Percentiles rank a stretch among this genome's conserved stretches.
phyloP scores from a whole-genome alignment of 495 filamentous ascomycete genomes.

The Clavariopsis aquatica region DNA sequence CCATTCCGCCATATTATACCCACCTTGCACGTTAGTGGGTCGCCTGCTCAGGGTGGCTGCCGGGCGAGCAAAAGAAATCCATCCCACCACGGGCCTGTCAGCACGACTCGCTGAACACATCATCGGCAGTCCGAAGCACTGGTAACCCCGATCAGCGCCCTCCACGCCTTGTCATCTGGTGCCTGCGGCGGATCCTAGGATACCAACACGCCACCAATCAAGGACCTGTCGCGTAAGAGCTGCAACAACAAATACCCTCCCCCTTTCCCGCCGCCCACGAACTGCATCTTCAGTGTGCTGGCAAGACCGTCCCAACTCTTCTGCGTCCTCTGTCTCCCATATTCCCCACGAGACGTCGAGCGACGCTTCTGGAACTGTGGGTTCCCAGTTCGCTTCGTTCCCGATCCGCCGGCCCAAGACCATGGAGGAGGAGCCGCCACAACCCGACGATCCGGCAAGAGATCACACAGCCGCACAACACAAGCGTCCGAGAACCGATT shows the following conservation, averaged over 20 bases:
- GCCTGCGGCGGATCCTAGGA: slow-evolving; percentile 12
- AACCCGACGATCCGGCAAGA: slow-evolving; percentile 35
- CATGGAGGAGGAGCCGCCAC: slow-evolving; percentile 40
- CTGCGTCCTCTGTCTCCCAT: neutral
- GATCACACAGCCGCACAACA: slow-evolving; percentile 35
- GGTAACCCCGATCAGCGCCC: slow-evolving; percentile 15
- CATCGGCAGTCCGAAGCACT: slow-evolving; percentile 14
- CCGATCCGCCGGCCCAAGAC: slow-evolving; percentile 33
- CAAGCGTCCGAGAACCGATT: slow-evolving; percentile 25
- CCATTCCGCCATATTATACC: slow-evolving; percentile 19
- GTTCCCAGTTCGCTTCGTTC: slow-evolving; percentile 19
- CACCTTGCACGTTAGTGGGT: slow-evolving; percentile 20
- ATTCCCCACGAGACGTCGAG: slow-evolving; percentile 8
- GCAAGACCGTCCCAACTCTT: neutral
- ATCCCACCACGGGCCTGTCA: slow-evolving; percentile 14
- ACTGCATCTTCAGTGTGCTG: neutral
- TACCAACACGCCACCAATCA: slow-evolving; percentile 26
- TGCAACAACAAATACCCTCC: slow-evolving; percentile 23
- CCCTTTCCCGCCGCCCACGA: slow-evolving; percentile 14
- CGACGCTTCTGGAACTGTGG: slow-evolving; percentile 8
- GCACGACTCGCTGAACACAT: slow-evolving; percentile 9
- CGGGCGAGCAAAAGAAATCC: slow-evolving; percentile 8
- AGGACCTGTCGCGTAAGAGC: slow-evolving; percentile 9
- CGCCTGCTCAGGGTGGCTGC: slow-evolving; percentile 5
- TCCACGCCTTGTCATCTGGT: slow-evolving; percentile 14